Base-by-base conservation (phyloP, 2,329 filamentous ascomycete species). In the Fusarium haematococcum region DNA sequence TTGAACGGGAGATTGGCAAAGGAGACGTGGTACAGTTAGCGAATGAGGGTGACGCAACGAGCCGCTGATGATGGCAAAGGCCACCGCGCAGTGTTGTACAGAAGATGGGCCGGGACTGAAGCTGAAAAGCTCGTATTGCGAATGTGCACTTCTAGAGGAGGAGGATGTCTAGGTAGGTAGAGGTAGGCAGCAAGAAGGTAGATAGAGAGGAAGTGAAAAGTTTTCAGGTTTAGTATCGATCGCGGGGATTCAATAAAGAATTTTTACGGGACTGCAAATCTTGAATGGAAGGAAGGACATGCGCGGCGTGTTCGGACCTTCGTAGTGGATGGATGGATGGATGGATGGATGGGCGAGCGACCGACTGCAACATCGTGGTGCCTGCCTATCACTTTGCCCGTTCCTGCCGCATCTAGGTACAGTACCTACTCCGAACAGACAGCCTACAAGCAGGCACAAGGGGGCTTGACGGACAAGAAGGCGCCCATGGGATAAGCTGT, bases 11-110 rank as follows among this genome's bases (percentile, higher is more conserved):
- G 48, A 35, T 57, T 63, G 63, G 52, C 20, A 54, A 60, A 54
- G 61, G 39, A 60, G 50, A 60, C 63, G 69, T 43, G 37, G 56
- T 59, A 71, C 60, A 67, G 25, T 39, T 73, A 45, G 50, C 59
- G 45, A 57, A 63, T 63, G 65, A 66, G 59, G 41, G 39, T 63
- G 57, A 70, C 69, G 60, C 56, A 65, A 59, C 63, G 61, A 63
- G 52, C 69, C 58, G 50, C 52, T 50, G 35, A 68, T 63, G 43
- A 65, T 67, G 48, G 27, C 52, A 50, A 20, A 52, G 48, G 30
- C 20, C 69, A 65, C 59, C 35, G 35, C 43, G 23, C 48, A 67
- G 60, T 45, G 68, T 70, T 30, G 56, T 35, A 73, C 69, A 50
- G 62, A 52, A 67, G 50, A 41, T 27, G 65, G 43, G 41, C 52